Percentiles rank a stretch among this genome's conserved stretches.
These are phyloP conservation scores for Penicillium sp. DNA, from an alignment of 2,329 filamentous ascomycete species.

Conservation along the genomic window DNA sequence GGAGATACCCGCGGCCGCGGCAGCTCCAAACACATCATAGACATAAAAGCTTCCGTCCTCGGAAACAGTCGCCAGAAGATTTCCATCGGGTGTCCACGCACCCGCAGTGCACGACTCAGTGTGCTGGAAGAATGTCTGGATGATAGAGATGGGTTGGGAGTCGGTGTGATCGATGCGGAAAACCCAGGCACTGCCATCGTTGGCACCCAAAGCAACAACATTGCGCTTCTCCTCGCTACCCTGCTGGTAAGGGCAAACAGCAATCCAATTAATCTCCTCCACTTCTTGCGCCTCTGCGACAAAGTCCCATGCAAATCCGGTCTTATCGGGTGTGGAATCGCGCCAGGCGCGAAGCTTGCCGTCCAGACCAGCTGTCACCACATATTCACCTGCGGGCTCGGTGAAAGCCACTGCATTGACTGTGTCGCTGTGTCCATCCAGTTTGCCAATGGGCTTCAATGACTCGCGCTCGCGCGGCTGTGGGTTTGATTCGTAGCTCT, in stretches of 20 bases:
- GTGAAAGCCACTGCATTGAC: slow-evolving; percentile 87
- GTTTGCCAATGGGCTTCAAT: slow-evolving; percentile 66
- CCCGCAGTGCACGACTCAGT: slow-evolving; percentile 84
- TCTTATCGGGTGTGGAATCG: slow-evolving; percentile 47
- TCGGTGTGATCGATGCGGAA: slow-evolving; percentile 78
- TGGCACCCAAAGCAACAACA: slow-evolving; percentile 81
- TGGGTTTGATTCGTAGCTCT: slow-evolving; percentile 70
- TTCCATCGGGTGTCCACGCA: slow-evolving; percentile 85
- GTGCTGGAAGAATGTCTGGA: slow-evolving; percentile 91
- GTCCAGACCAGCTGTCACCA: slow-evolving; percentile 85
- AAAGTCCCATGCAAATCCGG: slow-evolving; percentile 62
- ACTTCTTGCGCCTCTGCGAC: slow-evolving; percentile 83
- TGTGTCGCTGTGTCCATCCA: slow-evolving; percentile 91
- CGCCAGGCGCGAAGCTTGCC: slow-evolving; percentile 75
- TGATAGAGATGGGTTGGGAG: slow-evolving; percentile 69
- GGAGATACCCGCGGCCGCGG: slow-evolving; percentile 63
- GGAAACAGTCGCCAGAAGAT: slow-evolving; percentile 80
- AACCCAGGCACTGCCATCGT: slow-evolving; percentile 92
- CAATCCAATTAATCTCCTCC: slow-evolving; percentile 91
- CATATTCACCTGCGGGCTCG: slow-evolving; percentile 75
- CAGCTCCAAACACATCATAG: slow-evolving; percentile 85
- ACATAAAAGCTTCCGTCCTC: slow-evolving; percentile 89
- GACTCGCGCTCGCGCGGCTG: slow-evolving; percentile 60
- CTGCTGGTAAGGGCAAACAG: slow-evolving; percentile 66
- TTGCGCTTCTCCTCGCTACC: slow-evolving; percentile 63